Conservation (phyloP, 768 basidiomycete genomes). For the Termitomyces eurrhizus region DNA sequence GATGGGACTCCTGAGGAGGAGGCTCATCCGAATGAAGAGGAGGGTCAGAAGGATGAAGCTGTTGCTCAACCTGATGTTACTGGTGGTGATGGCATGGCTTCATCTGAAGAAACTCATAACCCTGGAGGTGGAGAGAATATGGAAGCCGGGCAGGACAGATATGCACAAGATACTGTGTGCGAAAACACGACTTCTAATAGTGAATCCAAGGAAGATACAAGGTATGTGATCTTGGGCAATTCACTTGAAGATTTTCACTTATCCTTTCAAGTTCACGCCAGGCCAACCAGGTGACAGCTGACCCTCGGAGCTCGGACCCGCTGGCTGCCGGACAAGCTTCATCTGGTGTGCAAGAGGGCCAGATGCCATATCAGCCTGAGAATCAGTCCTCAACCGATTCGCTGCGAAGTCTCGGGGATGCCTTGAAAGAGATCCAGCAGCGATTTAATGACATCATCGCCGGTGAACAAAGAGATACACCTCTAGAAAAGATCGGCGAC, state of each 20-base stretch:
- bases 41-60: conserved; percentile 27
- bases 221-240: conserved; percentile 22
- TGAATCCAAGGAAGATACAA: conserved; percentile 24
- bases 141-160: conserved; percentile 29
- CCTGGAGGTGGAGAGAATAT: conserved; percentile 27
- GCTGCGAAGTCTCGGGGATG: conserved; percentile 79
- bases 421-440: conserved; percentile 74
- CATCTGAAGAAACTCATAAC: conserved; percentile 25
- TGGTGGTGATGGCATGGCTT: conserved; percentile 35
- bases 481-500: conserved; percentile 34
- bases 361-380: conserved; percentile 35
- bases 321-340: conserved; percentile 30
- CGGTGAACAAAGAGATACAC: conserved; percentile 27
- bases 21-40: conserved; percentile 26
- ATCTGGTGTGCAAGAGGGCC: conserved; percentile 44
- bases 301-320: conserved; percentile 18
- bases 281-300: conserved; percentile 15
- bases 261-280: conserved; percentile 16
- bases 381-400: conserved; percentile 44
- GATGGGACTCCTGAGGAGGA: conserved; percentile 11
- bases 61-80: conserved; percentile 41
- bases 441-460: conserved; percentile 81
- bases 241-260: background rate
- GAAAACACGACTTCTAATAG: conserved; percentile 26
- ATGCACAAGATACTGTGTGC: conserved; percentile 23